Evolutionary conservation across 169 alveolate genomes (phyloP).

Genomic region (Eimeria sp.): DNA sequence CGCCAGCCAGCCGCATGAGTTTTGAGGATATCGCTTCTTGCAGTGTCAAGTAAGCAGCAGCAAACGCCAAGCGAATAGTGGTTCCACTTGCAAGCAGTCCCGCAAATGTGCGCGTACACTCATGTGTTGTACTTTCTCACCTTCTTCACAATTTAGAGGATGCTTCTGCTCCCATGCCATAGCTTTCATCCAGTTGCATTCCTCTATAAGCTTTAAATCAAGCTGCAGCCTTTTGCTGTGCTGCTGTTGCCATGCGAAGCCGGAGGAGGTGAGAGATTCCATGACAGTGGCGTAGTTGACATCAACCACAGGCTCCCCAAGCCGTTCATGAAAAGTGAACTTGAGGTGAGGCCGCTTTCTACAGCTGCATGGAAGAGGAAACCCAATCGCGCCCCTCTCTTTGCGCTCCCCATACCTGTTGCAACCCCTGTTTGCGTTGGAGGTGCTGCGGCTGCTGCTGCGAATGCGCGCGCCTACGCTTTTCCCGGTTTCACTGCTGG

Average conservation of each 20-base stretch:
- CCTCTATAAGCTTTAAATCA: constrained; percentile 28
- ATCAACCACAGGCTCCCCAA: constrained; percentile 49
- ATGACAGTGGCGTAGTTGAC: constrained; percentile 52
- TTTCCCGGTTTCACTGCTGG: not conserved
- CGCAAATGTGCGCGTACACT: not conserved
- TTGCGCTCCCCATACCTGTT: not conserved
- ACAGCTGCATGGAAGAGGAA: constrained; percentile 47
- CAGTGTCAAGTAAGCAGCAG: not conserved
- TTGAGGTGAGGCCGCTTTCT: constrained; percentile 26
- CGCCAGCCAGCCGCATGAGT: no score
- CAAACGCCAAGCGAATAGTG: not conserved
- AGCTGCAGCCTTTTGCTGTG: constrained; percentile 13
- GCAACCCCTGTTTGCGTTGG: constrained; percentile 5
- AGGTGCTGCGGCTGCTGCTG: constrained; percentile 52
- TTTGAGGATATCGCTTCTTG: not conserved
- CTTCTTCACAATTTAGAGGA: constrained; percentile 43
- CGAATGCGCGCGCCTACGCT: not conserved
- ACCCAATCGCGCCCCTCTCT: not conserved
- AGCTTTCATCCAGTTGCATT: constrained; percentile 76
- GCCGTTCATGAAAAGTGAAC: constrained; percentile 8
- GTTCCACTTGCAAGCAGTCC: not conserved
- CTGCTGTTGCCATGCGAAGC: constrained; percentile 38
- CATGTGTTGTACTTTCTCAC: constrained; percentile 1
- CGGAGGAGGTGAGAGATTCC: not conserved
- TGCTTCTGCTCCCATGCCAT: constrained; percentile 74